phyloP scores from a whole-genome alignment of 2,329 filamentous ascomycete genomes.

The Fusarium irregulare region DNA sequence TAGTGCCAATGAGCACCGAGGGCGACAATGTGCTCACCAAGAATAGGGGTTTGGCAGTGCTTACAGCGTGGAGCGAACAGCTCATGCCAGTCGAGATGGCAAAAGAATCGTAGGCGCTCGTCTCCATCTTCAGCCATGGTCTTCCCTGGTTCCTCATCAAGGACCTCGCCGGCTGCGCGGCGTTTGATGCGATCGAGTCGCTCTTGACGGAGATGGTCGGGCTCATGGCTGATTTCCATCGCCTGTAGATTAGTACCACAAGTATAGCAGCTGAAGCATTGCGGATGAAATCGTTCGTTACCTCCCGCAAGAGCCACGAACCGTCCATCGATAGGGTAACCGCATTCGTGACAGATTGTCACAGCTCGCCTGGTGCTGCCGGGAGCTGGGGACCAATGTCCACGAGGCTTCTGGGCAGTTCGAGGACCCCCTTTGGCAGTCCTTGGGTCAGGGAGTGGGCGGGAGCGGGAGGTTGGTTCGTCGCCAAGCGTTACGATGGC shows the following conservation, averaged over 20 bases:
- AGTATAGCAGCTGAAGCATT: slow-evolving; percentile 90
- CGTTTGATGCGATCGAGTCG: slow-evolving; percentile 79
- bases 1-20: slow-evolving; percentile 97
- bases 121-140: slow-evolving; percentile 79
- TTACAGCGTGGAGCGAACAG: slow-evolving; percentile 92
- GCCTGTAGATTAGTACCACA: slow-evolving; percentile 92
- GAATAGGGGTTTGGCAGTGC: slow-evolving; percentile 95
- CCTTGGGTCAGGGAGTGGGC: slow-evolving; percentile 60
- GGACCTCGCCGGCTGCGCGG: slow-evolving; percentile 66
- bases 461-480: slow-evolving; percentile 38
- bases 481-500: slow-evolving; percentile 62
- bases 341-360: slow-evolving; percentile 86
- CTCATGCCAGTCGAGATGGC: slow-evolving; percentile 99
- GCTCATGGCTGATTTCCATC: slow-evolving; percentile 95
- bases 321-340: slow-evolving; percentile 85
- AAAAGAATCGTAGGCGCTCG: slow-evolving; percentile 85
- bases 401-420: slow-evolving; percentile 55
- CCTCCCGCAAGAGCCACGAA: slow-evolving; percentile 85
- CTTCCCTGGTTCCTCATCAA: slow-evolving; percentile 71
- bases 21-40: slow-evolving; percentile 93
- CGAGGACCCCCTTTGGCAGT: slow-evolving; percentile 48
- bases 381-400: slow-evolving; percentile 71
- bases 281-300: slow-evolving; percentile 84
- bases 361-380: slow-evolving; percentile 63
- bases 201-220: slow-evolving; percentile 74